A percentile compares a stretch with the other conserved stretches of the same genome.
These are phyloP conservation scores for Strobilomyces confusus DNA, from an alignment of 768 basidiomycete genomes.

Conservation along the genomic window DNA sequence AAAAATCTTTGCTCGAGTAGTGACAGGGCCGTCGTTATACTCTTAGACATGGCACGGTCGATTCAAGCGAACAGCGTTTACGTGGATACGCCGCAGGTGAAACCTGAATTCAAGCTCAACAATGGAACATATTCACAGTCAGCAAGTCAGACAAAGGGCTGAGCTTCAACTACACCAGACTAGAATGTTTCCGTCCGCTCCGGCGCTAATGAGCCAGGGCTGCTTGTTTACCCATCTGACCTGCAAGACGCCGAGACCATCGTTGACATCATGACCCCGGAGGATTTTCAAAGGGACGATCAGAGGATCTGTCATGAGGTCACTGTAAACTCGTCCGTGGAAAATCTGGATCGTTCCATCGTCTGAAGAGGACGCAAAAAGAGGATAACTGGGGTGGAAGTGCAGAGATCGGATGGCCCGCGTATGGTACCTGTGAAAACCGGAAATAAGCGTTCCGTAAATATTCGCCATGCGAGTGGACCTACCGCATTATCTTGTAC, in stretches of 20 bases:
- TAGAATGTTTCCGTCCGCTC: slow-evolving; percentile 84
- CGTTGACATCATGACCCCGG: slow-evolving; percentile 80
- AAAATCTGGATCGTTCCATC: slow-evolving; percentile 97
- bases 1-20: background rate
- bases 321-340: slow-evolving; percentile 91
- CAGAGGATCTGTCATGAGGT: slow-evolving; percentile 94
- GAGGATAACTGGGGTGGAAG: slow-evolving; percentile 92
- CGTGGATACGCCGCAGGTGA: slow-evolving; percentile 14
- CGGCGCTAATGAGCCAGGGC: slow-evolving; percentile 91
- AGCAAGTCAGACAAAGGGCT: slow-evolving; percentile 30
- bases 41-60: slow-evolving; percentile 5
- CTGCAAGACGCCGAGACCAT: slow-evolving; percentile 89
- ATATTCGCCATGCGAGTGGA: background rate
- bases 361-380: slow-evolving; percentile 95
- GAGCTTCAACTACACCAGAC: slow-evolving; percentile 78
- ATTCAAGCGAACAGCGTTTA: slow-evolving; percentile 11
- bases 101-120: slow-evolving; percentile 21
- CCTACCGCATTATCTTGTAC: slow-evolving; percentile 89
- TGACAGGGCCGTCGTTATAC: slow-evolving; percentile 3
- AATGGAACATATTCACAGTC: slow-evolving; percentile 19
- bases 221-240: slow-evolving; percentile 84
- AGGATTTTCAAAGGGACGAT: slow-evolving; percentile 98
- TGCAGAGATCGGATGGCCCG: slow-evolving; percentile 89
- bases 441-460: slow-evolving; percentile 10
- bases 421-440: slow-evolving; percentile 71